Evolutionary conservation across 1,284 basidiomycete genomes (phyloP).

Genomic region (Microbotryum silenes-acaulis): DNA sequence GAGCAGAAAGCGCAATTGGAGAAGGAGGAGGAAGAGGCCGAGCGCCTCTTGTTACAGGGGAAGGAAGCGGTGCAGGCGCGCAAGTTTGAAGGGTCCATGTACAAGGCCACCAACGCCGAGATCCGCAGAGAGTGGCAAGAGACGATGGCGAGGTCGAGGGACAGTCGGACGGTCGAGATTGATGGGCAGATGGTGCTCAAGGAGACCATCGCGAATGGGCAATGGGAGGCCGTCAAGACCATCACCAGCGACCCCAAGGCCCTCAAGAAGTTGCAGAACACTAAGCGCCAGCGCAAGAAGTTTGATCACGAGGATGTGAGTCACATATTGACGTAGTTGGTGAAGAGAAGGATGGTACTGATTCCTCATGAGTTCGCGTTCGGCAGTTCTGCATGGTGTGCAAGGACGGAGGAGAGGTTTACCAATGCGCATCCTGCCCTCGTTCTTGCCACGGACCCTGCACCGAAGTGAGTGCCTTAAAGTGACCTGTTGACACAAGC

Average conservation of each 20-base stretch:
- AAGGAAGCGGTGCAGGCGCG: conserved; percentile 53
- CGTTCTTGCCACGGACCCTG: conserved; percentile 15
- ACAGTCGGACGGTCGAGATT: conserved; percentile 44
- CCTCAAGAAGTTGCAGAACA: conserved; percentile 15
- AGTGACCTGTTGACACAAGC: not conserved
- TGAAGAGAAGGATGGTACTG: not conserved
- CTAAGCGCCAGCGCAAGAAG: conserved; percentile 38
- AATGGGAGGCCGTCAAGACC: conserved; percentile 33
- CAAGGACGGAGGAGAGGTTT: conserved; percentile 53
- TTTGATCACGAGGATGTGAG: conserved; percentile 24
- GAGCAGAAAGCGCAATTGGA: conserved; percentile 36
- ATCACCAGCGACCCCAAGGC: conserved; percentile 27
- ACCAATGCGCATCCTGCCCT: conserved; percentile 42
- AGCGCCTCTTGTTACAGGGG: conserved; percentile 49
- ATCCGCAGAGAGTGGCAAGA: conserved; percentile 42
- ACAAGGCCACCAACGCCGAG: conserved; percentile 43
- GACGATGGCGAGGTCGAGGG: conserved; percentile 39
- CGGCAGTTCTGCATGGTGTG: conserved; percentile 55
- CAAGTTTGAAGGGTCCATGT: conserved; percentile 52
- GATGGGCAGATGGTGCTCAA: conserved; percentile 43
- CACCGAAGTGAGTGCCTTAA: not conserved
- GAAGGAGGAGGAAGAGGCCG: conserved; percentile 49
- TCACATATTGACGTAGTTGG: not conserved
- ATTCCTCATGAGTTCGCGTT: conserved; percentile 39
- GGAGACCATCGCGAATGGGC: conserved; percentile 18